Evolutionary conservation across 1,284 basidiomycete genomes (phyloP), one percentile per base, ranked within the genome.

Genomic region (Violaceomyces palustris): DNA sequence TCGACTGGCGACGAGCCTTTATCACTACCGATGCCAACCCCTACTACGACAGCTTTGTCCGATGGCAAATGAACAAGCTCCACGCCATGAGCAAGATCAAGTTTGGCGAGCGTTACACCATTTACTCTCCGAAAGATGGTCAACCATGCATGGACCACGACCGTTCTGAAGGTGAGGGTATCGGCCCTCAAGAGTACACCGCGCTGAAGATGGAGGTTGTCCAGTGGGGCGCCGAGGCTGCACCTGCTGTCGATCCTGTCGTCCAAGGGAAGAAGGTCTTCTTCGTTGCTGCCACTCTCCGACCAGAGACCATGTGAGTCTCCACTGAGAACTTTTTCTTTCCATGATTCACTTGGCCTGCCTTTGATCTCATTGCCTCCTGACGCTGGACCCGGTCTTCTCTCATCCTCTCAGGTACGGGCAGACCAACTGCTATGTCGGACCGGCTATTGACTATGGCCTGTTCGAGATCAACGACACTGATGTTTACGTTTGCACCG

Each of bases 111-210:
- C 85, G 94, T 34, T 94, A 97, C 77, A 99, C 94, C 30, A 90
- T 99, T 73, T 98, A 94, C 79, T 93, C 88, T 64, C 90, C 90
- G n/a, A 97, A 97, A 75, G 94, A 99, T 69, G 91, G 90, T 8
- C 94, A 98, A 74, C 93, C 94, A 1, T 98, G 94, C 74, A 98
- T 99, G 94, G 94, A 99, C 77, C 94, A 99, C 78, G 94, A 99
- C 75, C 87, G 94, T 55, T 82, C 84, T 45, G 89, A 90, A 57
- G 94, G 94, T 36, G 94, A 99, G 76, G 92, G 87, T 41, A 78
- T 94, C 45, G 89, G 89, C 14, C 93, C 94, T 6, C 91, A 94
- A 71, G 93, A 98, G 74, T 98, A 98, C 77, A 91, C 93, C 12
- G 87, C 80, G 15, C 78, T 98, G 74, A 97, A 96, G 79, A 91